These are phyloP conservation scores for Ophiostoma perfectum DNA, from an alignment of 2,329 filamentous ascomycete species.

Conservation along the genomic window DNA sequence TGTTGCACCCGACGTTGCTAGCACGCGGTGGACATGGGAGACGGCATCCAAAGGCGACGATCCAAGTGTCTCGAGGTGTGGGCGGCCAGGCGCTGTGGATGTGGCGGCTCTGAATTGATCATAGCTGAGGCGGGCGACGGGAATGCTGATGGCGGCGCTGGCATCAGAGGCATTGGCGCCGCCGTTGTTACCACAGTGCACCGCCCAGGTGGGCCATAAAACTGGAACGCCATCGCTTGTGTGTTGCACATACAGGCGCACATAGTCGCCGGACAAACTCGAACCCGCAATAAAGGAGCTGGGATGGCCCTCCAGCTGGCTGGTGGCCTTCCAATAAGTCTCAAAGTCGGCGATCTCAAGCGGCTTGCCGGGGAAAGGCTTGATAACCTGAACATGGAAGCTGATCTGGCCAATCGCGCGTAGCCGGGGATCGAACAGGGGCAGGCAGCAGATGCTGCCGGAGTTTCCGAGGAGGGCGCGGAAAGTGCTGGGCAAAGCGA, in stretches of 20 bases:
- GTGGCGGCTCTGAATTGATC: slow-evolving; percentile 61
- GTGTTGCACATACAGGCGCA: slow-evolving; percentile 84
- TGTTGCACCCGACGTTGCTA: slow-evolving; percentile 72
- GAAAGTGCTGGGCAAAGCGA: slow-evolving; percentile 84
- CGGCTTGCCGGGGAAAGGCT: slow-evolving; percentile 86
- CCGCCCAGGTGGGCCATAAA: slow-evolving; percentile 78
- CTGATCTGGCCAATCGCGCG: slow-evolving; percentile 88
- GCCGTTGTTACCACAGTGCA: slow-evolving; percentile 58
- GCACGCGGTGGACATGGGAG: slow-evolving; percentile 62
- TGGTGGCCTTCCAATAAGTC: slow-evolving; percentile 98
- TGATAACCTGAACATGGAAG: slow-evolving; percentile 94
- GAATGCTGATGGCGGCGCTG: slow-evolving; percentile 57
- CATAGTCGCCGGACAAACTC: slow-evolving; percentile 91
- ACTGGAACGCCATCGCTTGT: slow-evolving; percentile 84
- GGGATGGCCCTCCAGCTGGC: slow-evolving; percentile 78
- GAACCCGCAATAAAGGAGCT: slow-evolving; percentile 90
- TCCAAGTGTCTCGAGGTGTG: slow-evolving; percentile 41
- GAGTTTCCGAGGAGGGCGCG: slow-evolving; percentile 67
- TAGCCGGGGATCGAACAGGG: slow-evolving; percentile 85
- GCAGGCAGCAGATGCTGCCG: slow-evolving; percentile 72
- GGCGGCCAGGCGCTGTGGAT: slow-evolving; percentile 38
- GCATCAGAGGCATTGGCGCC: too few relatives aligned
- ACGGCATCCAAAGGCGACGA: slow-evolving; percentile 50
- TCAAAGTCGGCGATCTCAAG: slow-evolving; percentile 97
- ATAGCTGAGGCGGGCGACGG: slow-evolving; percentile 71